These are phyloP conservation scores for Takashimella koratensis DNA, from an alignment of 1,284 basidiomycete genomes.

Conservation along the genomic window DNA sequence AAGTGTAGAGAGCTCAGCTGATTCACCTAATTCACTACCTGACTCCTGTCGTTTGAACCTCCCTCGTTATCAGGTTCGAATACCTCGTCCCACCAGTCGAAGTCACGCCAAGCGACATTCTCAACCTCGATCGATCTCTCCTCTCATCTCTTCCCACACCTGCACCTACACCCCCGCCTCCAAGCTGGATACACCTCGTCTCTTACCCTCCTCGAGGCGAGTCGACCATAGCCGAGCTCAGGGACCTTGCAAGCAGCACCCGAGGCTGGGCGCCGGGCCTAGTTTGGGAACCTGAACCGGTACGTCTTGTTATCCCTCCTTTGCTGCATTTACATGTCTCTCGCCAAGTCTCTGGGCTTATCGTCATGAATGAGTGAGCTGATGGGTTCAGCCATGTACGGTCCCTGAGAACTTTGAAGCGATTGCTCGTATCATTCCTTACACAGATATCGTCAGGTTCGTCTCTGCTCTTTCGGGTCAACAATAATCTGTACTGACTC, in stretches of 20 bases:
- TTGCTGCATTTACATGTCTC: background rate
- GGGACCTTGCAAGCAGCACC: slow-evolving; percentile 5
- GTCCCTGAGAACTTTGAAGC: slow-evolving; percentile 21
- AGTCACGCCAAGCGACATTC: slow-evolving; percentile 22
- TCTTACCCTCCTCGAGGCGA: slow-evolving; percentile 24
- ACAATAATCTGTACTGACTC: too few relatives aligned
- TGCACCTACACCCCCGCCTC: slow-evolving; percentile 14
- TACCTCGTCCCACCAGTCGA: slow-evolving; percentile 30
- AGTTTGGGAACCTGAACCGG: slow-evolving; percentile 42
- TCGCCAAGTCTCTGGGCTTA: background rate
- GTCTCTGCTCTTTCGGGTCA: slow-evolving; percentile 5
- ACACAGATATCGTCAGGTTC: slow-evolving; percentile 36
- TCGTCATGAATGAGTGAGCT: background rate
- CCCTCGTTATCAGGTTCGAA: slow-evolving; percentile 35
- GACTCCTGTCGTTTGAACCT: too few relatives aligned
- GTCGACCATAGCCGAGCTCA: slow-evolving; percentile 20
- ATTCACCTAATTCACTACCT: too few relatives aligned
- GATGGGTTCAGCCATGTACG: slow-evolving; percentile 14
- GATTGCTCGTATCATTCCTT: slow-evolving; percentile 13
- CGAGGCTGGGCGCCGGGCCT: slow-evolving; percentile 24
- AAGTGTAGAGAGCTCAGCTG: too few relatives aligned
- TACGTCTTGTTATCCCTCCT: slow-evolving; percentile 6
- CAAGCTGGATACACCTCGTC: slow-evolving; percentile 33
- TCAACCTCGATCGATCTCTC: too few relatives aligned
- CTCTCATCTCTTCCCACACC: too few relatives aligned